Base-by-base conservation (phyloP, 306 rosid species). In the Mucuna pruriens region DNA sequence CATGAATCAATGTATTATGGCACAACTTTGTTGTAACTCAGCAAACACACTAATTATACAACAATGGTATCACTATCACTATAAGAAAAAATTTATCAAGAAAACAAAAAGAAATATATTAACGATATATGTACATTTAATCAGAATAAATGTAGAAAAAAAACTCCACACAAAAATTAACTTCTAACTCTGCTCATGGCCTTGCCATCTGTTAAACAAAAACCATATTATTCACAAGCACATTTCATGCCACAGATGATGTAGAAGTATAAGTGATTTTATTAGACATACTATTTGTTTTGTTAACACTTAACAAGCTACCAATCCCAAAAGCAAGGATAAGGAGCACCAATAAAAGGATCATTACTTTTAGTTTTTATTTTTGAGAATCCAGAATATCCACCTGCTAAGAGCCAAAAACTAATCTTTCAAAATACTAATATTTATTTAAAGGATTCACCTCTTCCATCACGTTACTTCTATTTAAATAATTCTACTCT, bases 181-280 rank as follows among this genome's bases (percentile, higher is more conserved):
- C 26, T 55, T 29, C 52, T 20, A 33, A 81, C 80, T 84, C 82
- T 68, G 11, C 48, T 82, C 84, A 94, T 88, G 97, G 39, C 98
- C 98, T 82, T 92, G 98, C 98, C 98, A 94, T 92, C 98, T 94
- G 94, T 74, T 48, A 67, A 79, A 87, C 82, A 86, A 73, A 75
- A 31, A 54, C 26, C 78, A 83, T 7, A 54, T 54, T 51, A 68
- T 66, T 58, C 76, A 74, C n/a, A 66, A 73, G 8, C 74, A 23
- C 9, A 75, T n/a, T 17, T 57, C 2, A 75, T 52, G 7, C 1
- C 71, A 67, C 61, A 75, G 7, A 48, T 22, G 36, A 25, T 25
- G 84, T 7, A 36, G 22, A 25, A 5, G 13, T 11, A 7, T 29
- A 2, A 31, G 19, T 26, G 25, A 70, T 46, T 15, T 46, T 12